Conservation (phyloP, 495 filamentous ascomycete species). For the Aspergillus wentii region DNA sequence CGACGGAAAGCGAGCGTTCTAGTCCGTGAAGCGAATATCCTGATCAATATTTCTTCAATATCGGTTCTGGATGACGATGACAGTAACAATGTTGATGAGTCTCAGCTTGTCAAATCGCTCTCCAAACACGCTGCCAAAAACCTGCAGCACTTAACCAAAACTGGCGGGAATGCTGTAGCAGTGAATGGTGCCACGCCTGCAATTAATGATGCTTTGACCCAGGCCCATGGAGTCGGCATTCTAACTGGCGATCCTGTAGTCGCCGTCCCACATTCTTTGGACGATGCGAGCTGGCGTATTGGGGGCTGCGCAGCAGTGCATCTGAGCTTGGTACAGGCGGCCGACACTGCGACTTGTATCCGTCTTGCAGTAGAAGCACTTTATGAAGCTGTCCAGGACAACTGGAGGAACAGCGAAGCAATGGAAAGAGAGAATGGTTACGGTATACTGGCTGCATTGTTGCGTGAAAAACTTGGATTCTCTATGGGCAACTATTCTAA, state of each 20-base stretch:
- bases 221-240: constrained; percentile 71
- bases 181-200: constrained; percentile 85
- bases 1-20: constrained; percentile 74
- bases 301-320: constrained; percentile 82
- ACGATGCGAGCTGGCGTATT: constrained; percentile 89
- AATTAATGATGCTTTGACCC: constrained; percentile 80
- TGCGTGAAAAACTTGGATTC: constrained; percentile 69
- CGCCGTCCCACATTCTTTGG: constrained; percentile 71
- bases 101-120: constrained; percentile 68
- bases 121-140: constrained; percentile 70
- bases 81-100: constrained; percentile 62
- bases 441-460: constrained; percentile 71
- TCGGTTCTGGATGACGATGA: constrained; percentile 75
- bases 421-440: constrained; percentile 97
- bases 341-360: constrained; percentile 61
- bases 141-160: constrained; percentile 64
- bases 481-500: constrained; percentile 28
- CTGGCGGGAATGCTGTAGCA: constrained; percentile 71
- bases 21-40: constrained; percentile 73
- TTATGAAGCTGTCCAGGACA: constrained; percentile 76
- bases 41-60: constrained; percentile 77
- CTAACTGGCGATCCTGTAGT: constrained; percentile 83
- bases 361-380: constrained; percentile 77
- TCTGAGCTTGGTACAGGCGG: constrained; percentile 74
- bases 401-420: constrained; percentile 96